Evolutionary conservation across 768 basidiomycete species (phyloP).

Genomic region (Panaeolus papilionaceus): DNA sequence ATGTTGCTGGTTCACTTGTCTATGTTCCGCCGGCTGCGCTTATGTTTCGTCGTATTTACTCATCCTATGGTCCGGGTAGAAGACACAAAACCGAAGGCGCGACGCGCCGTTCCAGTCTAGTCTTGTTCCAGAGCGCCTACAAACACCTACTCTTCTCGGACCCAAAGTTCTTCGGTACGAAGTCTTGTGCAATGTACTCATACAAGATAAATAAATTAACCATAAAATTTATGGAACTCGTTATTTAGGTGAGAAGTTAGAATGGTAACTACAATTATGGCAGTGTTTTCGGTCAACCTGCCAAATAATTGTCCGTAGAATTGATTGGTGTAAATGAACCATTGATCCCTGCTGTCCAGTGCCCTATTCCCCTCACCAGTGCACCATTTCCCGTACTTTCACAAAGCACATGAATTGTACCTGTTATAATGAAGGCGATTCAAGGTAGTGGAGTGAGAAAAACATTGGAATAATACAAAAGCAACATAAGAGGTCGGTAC

Average conservation of each 20-base stretch:
- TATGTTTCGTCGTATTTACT: neutral
- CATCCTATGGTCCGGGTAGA: slow-evolving; percentile 10
- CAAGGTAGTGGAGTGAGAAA: neutral
- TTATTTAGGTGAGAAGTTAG: neutral
- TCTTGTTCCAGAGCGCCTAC: slow-evolving; percentile 8
- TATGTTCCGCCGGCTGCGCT: slow-evolving; percentile 10
- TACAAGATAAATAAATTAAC: neutral
- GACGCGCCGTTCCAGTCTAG: neutral
- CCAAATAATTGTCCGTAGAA: too few species aligned
- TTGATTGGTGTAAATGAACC: too few species aligned
- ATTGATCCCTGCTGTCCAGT: too few species aligned
- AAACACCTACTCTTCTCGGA: neutral
- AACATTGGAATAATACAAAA: neutral
- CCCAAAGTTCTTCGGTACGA: neutral
- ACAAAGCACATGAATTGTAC: too few species aligned
- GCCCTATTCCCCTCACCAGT: too few species aligned
- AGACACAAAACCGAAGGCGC: neutral
- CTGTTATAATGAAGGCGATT: too few species aligned
- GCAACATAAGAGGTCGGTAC: neutral
- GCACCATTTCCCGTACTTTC: too few species aligned
- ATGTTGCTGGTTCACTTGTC: neutral
- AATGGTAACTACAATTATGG: too few species aligned
- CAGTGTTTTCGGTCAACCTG: too few species aligned
- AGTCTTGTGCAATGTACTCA: too few species aligned
- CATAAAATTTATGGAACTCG: neutral